Conservation (phyloP, 257 asterid species). For the Craterostigma plantagineum region DNA sequence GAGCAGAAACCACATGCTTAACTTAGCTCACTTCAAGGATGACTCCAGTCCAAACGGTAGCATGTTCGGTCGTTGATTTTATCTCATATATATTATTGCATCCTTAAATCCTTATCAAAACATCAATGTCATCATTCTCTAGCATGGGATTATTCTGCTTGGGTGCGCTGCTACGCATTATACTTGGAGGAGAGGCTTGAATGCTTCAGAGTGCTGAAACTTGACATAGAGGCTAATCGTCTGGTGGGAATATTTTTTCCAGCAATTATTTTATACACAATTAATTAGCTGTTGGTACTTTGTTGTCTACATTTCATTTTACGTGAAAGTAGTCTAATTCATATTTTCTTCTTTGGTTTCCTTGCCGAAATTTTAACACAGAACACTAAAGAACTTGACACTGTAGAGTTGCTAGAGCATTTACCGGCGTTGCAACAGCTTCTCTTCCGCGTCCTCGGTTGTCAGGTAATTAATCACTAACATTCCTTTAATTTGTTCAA, state of each 20-base stretch:
- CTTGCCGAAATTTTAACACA: constrained; percentile 15
- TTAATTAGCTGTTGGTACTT: constrained; percentile 1
- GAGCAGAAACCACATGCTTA: constrained; percentile 75
- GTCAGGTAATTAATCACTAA: constrained; percentile 88
- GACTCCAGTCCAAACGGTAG: constrained; percentile 93
- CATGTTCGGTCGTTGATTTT: constrained; percentile 9
- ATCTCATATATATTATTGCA: constrained; percentile 2
- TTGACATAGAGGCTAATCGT: constrained; percentile 72
- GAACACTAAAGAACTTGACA: constrained; percentile 86
- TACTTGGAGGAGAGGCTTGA: constrained; percentile 96
- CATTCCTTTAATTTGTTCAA: constrained; percentile 10
- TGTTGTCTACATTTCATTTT: background rate
- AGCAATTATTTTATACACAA: background rate
- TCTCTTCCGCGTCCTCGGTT: constrained; percentile 68
- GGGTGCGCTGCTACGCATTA: constrained; percentile 85
- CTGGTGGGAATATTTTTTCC: constrained; percentile 20
- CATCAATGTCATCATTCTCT: constrained; percentile 12
- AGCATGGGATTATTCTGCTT: constrained; percentile 99
- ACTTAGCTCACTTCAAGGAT: constrained; percentile 86
- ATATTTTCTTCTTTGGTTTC: constrained; percentile 3
- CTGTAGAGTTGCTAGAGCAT: constrained; percentile 66
- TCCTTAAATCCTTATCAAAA: constrained; percentile 6
- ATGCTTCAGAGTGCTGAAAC: constrained; percentile 69
- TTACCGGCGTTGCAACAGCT: constrained; percentile 80
- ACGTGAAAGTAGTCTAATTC: background rate